Base-by-base conservation (phyloP, 2,329 filamentous ascomycete species). In the Zymoseptoria pseudotritici region DNA sequence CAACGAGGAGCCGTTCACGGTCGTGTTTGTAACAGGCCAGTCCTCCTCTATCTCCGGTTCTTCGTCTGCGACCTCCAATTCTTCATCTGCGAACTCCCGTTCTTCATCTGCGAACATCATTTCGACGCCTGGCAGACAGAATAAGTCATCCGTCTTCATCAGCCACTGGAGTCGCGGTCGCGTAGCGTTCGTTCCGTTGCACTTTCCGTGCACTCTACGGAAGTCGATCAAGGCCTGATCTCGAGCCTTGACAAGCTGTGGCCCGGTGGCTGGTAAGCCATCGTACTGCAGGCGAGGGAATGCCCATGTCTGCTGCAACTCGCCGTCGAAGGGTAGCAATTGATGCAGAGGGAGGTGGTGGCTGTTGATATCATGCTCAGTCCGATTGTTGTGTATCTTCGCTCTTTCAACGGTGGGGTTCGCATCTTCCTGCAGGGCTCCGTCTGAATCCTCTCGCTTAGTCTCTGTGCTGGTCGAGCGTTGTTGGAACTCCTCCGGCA, bases 121-220 rank as follows among this genome's bases (percentile, higher is more conserved):
- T 17, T 70, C 66, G 11, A 68, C 56, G 3, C 66, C 69, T 17
- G 69, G 61, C 26, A 78, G 75, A 68, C 89, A 92, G 71, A 92
- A 92, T 54, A 91, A 73, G 69, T 90, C 86, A 29, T 76, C 74
- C 1, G 83, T 78, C 49, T 76, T 77, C 24, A 49, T 49, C 11
- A 11, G 24, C 73, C 72, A n/a, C 65, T 31, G 70, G 51, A 61
- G 69, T 55, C 69, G 70, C 66, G 55, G 70, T 67, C 66, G 72
- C 4, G 68, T 69, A 58, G 68, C 70, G 24, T 70, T 70, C 8
- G 75, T 72, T 2, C 69, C 72, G 22, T 72, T 71, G 68, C 91
- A 96, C 0, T 82, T 83, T n/a, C 91, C 91, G 13, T 90, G 80
- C 2, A 83, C 76, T 56, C 75, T 73, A 51, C 85, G 82, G 69